Evolutionary conservation across 108 stramenopile species (phyloP).

Genomic region (Cyclotella kingstonii): DNA sequence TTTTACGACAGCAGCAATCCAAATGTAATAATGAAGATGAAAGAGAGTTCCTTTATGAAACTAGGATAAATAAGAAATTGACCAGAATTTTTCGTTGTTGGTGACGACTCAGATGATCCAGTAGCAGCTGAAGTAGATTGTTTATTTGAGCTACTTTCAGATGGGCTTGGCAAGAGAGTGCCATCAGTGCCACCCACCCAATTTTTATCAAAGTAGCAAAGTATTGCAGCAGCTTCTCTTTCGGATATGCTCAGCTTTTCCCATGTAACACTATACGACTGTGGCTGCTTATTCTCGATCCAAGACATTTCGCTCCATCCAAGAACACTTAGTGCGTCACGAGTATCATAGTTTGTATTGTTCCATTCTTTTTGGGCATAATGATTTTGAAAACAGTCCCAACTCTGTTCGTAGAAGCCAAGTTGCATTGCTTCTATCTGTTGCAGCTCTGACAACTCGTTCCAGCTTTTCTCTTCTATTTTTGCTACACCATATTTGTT

Average conservation of each 20-base stretch:
- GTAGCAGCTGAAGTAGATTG: too few relatives aligned
- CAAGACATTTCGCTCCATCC: conserved; percentile 36
- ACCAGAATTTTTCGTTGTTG: too few relatives aligned
- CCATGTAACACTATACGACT: conserved; percentile 26
- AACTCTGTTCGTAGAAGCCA: conserved; percentile 40
- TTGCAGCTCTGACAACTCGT: conserved; percentile 25
- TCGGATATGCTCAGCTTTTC: conserved; percentile 12
- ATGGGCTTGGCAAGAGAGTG: too few relatives aligned
- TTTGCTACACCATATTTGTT: conserved; percentile 27
- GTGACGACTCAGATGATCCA: too few relatives aligned
- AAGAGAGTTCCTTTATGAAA: too few relatives aligned
- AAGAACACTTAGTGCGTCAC: conserved; percentile 21
- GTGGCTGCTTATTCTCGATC: conserved; percentile 9
- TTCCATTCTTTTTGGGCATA: conserved; percentile 38
- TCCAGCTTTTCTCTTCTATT: conserved; percentile 32
- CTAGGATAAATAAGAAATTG: too few relatives aligned
- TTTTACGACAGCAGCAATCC: too few relatives aligned
- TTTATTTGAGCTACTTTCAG: too few relatives aligned
- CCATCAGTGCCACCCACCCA: conserved; percentile 34
- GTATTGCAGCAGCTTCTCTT: conserved; percentile 7
- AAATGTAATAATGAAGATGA: too few relatives aligned
- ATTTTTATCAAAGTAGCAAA: conserved; percentile 44
- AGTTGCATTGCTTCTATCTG: conserved; percentile 24
- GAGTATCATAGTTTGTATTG: conserved; percentile 23
- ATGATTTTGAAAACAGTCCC: conserved; percentile 63